These are phyloP conservation scores for Ganoderma sinense DNA, from an alignment of 1,284 basidiomycete species.

Conservation along the genomic window DNA sequence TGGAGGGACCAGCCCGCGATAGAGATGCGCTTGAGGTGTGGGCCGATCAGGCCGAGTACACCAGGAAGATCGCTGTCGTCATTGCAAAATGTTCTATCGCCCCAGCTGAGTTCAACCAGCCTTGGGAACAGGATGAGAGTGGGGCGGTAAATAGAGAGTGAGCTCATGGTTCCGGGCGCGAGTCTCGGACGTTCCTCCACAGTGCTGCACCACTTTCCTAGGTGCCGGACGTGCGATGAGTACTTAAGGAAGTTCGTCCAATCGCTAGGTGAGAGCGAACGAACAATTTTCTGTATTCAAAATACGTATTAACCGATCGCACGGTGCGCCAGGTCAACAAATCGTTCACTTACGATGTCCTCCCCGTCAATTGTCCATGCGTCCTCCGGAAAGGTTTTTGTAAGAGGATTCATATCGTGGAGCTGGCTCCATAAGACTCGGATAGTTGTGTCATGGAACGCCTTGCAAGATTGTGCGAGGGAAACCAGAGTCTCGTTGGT, in stretches of 20 bases:
- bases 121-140: not conserved
- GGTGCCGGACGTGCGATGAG: not conserved
- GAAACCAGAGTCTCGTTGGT: not conserved
- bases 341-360: not conserved
- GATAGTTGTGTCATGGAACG: not conserved
- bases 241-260: not conserved
- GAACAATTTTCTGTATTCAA: not conserved
- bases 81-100: not conserved
- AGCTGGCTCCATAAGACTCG: not conserved
- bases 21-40: not conserved
- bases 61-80: not conserved
- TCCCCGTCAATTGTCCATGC: not conserved
- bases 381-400: not conserved
- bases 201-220: not conserved
- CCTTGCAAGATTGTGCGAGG: not conserved
- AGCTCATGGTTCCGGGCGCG: not conserved
- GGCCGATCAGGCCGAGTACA: not conserved
- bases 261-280: not conserved
- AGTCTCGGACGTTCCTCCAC: not conserved
- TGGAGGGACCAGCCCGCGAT: not conserved
- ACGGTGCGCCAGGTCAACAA: not conserved
- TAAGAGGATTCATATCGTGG: not conserved
- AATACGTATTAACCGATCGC: not conserved
- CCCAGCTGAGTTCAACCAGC: not conserved
- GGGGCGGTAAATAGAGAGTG: not conserved